Evolutionary conservation across 129 eudicot genomes (phyloP).

Genomic region (Flaveria linearis): DNA sequence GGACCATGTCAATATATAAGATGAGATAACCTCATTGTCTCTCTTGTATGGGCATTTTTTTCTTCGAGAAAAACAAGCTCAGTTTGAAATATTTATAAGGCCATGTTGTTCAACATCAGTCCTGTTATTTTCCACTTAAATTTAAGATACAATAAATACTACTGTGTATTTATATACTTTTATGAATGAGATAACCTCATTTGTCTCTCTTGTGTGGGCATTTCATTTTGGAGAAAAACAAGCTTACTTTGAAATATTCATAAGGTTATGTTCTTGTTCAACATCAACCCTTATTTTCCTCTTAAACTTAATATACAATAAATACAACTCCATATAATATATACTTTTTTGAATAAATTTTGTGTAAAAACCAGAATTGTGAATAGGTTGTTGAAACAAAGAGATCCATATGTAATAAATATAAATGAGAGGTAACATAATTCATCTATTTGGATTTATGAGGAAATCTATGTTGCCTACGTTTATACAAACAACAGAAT

Average conservation of each 20-base stretch:
- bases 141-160: background rate
- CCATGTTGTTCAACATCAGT: background rate
- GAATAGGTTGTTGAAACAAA: too few relatives aligned
- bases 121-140: background rate
- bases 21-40: background rate
- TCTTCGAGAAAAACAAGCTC: background rate
- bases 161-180: too few relatives aligned
- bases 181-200: background rate
- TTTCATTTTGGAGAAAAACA: background rate
- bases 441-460: too few relatives aligned
- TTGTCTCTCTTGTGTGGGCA: background rate
- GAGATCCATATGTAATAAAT: too few relatives aligned
- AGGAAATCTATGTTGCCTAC: too few relatives aligned
- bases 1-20: background rate
- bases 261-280: background rate
- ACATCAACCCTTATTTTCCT: background rate
- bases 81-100: background rate
- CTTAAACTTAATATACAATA: background rate
- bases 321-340: background rate
- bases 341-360: too few relatives aligned
- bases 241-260: background rate
- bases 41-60: background rate
- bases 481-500: too few relatives aligned
- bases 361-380: too few relatives aligned
- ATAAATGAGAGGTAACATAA: too few relatives aligned